phyloP scores from a whole-genome alignment of 208 protist species.

The Acanthamoeba quina region DNA sequence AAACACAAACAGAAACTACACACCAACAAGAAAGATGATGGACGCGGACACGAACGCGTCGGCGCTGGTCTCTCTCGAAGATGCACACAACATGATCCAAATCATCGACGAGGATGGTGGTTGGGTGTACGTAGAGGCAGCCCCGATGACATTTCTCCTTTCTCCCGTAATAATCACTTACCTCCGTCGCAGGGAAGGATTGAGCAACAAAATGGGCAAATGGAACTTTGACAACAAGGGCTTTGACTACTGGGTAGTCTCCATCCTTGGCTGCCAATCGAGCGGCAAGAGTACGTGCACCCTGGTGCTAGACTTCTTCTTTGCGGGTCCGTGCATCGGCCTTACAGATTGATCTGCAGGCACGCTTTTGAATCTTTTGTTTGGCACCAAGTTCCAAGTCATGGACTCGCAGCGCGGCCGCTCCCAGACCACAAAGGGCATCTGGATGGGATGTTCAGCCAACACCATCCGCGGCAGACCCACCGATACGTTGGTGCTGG shows the following conservation, averaged over 20 bases:
- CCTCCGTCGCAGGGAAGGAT: not conserved
- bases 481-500: constrained; percentile 93
- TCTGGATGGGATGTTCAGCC: constrained; percentile 79
- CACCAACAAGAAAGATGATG: too few relatives aligned
- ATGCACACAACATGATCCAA: constrained; percentile 27
- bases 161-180: not conserved
- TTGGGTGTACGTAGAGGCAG: constrained; percentile 5
- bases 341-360: constrained; percentile 75
- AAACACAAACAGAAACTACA: too few relatives aligned
- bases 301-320: too few relatives aligned
- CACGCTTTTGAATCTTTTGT: constrained; percentile 97
- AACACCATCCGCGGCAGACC: not conserved
- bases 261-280: constrained; percentile 97
- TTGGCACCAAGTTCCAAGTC: constrained; percentile 95
- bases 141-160: not conserved
- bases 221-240: constrained; percentile 73
- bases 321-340: not conserved
- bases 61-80: not conserved
- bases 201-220: not conserved
- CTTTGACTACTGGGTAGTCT: constrained; percentile 92
- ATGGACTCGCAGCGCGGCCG: constrained; percentile 94
- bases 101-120: constrained; percentile 50
- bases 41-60: not conserved
- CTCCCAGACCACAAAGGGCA: constrained; percentile 96
- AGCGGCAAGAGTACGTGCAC: constrained; percentile 94